These are phyloP conservation scores for Nematodospora anomalae DNA, from an alignment of 1,139 yeast species.

Conservation along the genomic window DNA sequence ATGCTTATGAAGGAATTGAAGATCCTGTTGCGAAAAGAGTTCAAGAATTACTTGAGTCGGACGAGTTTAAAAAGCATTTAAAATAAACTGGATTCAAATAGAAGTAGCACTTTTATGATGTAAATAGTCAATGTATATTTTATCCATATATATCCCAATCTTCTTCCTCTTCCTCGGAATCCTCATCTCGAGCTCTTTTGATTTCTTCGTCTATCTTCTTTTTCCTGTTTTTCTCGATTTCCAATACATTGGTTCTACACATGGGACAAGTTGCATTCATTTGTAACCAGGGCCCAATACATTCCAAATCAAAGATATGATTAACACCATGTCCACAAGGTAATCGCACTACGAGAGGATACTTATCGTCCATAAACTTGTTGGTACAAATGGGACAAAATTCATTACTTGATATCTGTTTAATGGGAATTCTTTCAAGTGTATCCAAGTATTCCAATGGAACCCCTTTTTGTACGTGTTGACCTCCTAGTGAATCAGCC, in stretches of 20 bases:
- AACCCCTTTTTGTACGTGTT: conserved; percentile 49
- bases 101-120: not conserved
- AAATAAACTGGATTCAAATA: conserved; percentile 12
- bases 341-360: conserved; percentile 76
- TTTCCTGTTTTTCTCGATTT: conserved; percentile 40
- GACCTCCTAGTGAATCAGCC: conserved; percentile 25
- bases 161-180: conserved; percentile 64
- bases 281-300: conserved; percentile 87
- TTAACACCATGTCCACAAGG: conserved; percentile 60
- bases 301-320: conserved; percentile 84
- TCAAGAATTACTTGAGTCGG: conserved; percentile 60
- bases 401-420: conserved; percentile 52
- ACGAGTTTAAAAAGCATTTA: conserved; percentile 52
- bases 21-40: conserved; percentile 75
- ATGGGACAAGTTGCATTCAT: conserved; percentile 83
- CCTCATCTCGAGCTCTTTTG: conserved; percentile 49
- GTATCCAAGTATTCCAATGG: conserved; percentile 70
- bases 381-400: conserved; percentile 85
- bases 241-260: conserved; percentile 72
- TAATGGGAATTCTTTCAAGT: conserved; percentile 65
- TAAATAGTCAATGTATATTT: conserved; percentile 3
- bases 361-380: conserved; percentile 66
- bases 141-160: conserved; percentile 80
- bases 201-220: conserved; percentile 42
- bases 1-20: conserved; percentile 38